A percentile compares a stretch with the other conserved stretches of the same genome.
Conservation (phyloP, 768 basidiomycete species). For the Mycena indigotica region DNA sequence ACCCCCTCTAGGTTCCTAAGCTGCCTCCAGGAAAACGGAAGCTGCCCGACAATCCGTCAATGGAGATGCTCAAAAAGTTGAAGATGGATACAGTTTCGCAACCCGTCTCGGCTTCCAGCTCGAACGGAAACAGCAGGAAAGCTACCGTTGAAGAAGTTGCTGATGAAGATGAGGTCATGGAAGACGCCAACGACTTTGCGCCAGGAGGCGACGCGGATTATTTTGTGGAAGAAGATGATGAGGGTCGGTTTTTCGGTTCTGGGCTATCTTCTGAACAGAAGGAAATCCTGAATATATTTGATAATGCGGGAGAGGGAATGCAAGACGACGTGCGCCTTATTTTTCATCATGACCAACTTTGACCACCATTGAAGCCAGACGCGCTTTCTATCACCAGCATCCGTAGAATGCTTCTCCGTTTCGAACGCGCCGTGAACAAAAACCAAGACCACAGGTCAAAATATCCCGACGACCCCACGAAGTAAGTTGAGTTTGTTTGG, state of each 20-base stretch:
- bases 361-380: conserved; percentile 49
- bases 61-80: conserved; percentile 84
- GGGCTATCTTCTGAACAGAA: conserved; percentile 93
- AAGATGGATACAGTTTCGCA: conserved; percentile 48
- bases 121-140: conserved; percentile 37
- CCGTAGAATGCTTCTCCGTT: conserved; percentile 70
- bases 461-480: conserved; percentile 88
- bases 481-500: conserved; percentile 45
- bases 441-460: conserved; percentile 98
- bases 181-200: conserved; percentile 54
- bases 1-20: conserved; percentile 58
- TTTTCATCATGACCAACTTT: conserved; percentile 23
- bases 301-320: conserved; percentile 65
- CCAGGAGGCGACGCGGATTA: conserved; percentile 91
- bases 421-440: conserved; percentile 90
- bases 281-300: conserved; percentile 94
- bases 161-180: conserved; percentile 50
- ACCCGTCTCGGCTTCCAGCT: conserved; percentile 14
- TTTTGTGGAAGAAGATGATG: conserved; percentile 87
- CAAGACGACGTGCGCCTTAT: conserved; percentile 62
- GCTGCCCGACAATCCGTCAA: conserved; percentile 74
- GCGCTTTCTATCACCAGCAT: conserved; percentile 71
- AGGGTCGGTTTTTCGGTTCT: conserved; percentile 91
- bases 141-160: conserved; percentile 65
- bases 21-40: conserved; percentile 71